phyloP scores from a whole-genome alignment of 2,329 filamentous ascomycete genomes.

The Hypomyces rosellus region DNA sequence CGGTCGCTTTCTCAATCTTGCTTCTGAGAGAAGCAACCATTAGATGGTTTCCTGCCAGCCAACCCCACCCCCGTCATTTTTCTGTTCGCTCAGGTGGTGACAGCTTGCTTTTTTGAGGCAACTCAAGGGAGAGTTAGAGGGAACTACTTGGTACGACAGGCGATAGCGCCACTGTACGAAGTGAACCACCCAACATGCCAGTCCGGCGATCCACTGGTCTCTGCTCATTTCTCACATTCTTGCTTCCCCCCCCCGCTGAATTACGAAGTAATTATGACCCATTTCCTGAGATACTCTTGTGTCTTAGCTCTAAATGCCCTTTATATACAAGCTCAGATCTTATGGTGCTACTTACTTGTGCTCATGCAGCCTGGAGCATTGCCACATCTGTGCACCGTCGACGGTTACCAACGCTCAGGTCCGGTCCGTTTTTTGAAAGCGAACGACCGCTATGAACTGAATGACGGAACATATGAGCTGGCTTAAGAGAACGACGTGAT shows the following conservation, averaged over 20 bases:
- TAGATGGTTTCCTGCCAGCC: background rate
- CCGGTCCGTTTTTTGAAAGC: too few relatives aligned
- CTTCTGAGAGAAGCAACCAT: background rate
- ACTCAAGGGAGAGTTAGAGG: slow-evolving; percentile 6
- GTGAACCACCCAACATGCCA: slow-evolving; percentile 14
- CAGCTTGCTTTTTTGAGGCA: slow-evolving; percentile 5
- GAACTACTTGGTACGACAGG: slow-evolving; percentile 6
- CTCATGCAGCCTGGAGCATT: background rate
- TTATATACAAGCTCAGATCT: background rate
- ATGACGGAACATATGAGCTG: background rate
- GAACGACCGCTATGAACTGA: background rate
- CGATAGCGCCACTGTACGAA: slow-evolving; percentile 5
- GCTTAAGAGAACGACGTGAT: background rate
- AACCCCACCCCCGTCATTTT: background rate
- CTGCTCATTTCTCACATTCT: slow-evolving; percentile 16
- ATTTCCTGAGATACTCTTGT: too few relatives aligned
- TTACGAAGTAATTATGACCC: background rate
- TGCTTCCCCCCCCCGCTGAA: background rate
- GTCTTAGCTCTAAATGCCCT: background rate
- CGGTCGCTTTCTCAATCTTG: background rate
- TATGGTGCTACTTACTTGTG: background rate
- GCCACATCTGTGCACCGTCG: background rate
- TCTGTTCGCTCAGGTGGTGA: slow-evolving; percentile 1
- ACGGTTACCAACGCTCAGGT: too few relatives aligned
- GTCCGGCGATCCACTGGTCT: slow-evolving; percentile 14